Evolutionary conservation across 371 early-diverging fungal genomes (phyloP).

Genomic region (Mucor ambiguus): DNA sequence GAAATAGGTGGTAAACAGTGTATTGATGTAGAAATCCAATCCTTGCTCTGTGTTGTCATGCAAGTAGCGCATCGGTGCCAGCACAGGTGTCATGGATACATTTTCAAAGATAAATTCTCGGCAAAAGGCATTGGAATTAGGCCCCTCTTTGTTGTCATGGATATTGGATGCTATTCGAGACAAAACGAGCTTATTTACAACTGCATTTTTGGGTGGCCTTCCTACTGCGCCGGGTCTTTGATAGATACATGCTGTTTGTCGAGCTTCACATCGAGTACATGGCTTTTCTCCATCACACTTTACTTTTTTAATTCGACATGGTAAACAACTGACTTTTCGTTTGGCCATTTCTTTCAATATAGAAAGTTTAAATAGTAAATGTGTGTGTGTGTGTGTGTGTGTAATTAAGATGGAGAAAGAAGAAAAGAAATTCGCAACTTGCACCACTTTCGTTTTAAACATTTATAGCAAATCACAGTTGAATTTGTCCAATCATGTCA

Average conservation of each 20-base stretch:
- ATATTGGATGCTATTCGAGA: neutral
- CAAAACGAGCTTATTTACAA: constrained; percentile 33
- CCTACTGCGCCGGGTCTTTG: constrained; percentile 28
- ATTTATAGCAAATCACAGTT: neutral
- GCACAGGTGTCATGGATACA: neutral
- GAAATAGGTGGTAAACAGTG: constrained; percentile 12
- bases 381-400: no score
- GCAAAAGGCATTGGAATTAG: constrained; percentile 1
- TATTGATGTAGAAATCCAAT: constrained; percentile 12
- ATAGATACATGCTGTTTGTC: constrained; percentile 23
- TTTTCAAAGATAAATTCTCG: constrained; percentile 31
- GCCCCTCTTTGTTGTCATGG: neutral
- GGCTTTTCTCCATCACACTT: constrained; percentile 36
- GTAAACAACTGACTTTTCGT: constrained; percentile 30
- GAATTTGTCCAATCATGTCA: neutral
- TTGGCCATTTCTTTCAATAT: constrained; percentile 15
- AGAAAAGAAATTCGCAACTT: neutral
- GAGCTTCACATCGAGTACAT: constrained; percentile 22
- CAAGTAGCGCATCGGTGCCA: constrained; percentile 11
- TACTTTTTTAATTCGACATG: constrained; percentile 30
- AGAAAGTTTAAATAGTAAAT: no score
- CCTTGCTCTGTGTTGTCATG: constrained; percentile 4
- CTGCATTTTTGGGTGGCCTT: constrained; percentile 39
- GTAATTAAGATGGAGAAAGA: neutral
- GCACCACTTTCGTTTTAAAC: neutral